phyloP scores from a whole-genome alignment of 495 filamentous ascomycete species.

The Aeminium ludgeri region DNA sequence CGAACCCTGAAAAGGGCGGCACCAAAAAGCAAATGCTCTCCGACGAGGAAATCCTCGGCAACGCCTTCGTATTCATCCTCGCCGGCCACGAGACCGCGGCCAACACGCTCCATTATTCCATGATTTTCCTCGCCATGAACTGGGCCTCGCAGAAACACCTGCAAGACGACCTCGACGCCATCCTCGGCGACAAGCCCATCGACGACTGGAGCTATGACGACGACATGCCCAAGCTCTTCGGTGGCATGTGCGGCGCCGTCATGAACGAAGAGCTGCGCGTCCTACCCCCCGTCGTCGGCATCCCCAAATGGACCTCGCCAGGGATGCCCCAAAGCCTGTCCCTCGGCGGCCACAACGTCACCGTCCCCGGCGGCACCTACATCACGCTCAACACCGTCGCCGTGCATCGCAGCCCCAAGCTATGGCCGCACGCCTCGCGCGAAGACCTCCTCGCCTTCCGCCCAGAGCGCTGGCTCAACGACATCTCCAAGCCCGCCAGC shows the following conservation, averaged over 20 bases:
- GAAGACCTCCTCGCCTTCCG: slow-evolving; percentile 34
- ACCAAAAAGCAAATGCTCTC: slow-evolving; percentile 25
- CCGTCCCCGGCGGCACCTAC: slow-evolving; percentile 31
- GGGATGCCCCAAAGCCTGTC: slow-evolving; percentile 34
- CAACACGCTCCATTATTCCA: slow-evolving; percentile 45
- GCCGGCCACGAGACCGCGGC: slow-evolving; percentile 61
- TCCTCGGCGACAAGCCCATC: slow-evolving; percentile 34
- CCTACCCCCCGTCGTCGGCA: slow-evolving; percentile 41
- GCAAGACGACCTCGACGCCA: slow-evolving; percentile 43
- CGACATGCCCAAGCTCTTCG: slow-evolving; percentile 38
- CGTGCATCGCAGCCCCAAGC: slow-evolving; percentile 43
- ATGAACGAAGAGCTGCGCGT: slow-evolving; percentile 53
- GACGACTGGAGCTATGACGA: slow-evolving; percentile 46
- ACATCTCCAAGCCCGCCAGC: slow-evolving; percentile 23
- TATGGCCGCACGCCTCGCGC: slow-evolving; percentile 28
- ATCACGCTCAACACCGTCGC: slow-evolving; percentile 33
- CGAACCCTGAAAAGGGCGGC: slow-evolving; percentile 12
- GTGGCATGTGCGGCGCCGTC: slow-evolving; percentile 45
- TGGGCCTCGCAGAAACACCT: slow-evolving; percentile 38
- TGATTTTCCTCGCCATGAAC: slow-evolving; percentile 44
- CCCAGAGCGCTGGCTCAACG: slow-evolving; percentile 41
- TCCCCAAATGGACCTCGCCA: slow-evolving; percentile 39
- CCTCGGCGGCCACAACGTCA: slow-evolving; percentile 32
- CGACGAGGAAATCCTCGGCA: slow-evolving; percentile 47
- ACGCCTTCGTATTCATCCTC: slow-evolving; percentile 54